Conservation (phyloP, 371 early-diverging fungal genomes). For the Nematocida sp. region DNA sequence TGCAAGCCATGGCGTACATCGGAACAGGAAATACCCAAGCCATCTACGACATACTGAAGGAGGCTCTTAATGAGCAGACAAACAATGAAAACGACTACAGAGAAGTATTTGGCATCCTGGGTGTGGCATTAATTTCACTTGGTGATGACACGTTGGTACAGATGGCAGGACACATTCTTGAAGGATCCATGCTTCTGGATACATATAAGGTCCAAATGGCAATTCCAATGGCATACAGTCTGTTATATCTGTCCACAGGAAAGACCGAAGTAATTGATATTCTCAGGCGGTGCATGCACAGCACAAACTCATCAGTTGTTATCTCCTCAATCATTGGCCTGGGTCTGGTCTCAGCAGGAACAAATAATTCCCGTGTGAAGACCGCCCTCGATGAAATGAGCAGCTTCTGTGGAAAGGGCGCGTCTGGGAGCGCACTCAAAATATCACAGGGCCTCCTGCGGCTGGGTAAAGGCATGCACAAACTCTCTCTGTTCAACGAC, state of each 20-base stretch:
- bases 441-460: conserved; percentile 81
- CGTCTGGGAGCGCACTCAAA: conserved; percentile 72
- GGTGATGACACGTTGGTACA: conserved; percentile 65
- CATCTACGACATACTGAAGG: conserved; percentile 64
- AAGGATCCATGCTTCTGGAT: conserved; percentile 64
- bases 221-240: conserved; percentile 47
- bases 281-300: conserved; percentile 89
- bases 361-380: conserved; percentile 93
- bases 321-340: conserved; percentile 90
- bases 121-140: conserved; percentile 61
- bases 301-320: conserved; percentile 74
- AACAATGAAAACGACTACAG: conserved; percentile 15
- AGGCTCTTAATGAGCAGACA: conserved; percentile 58
- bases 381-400: conserved; percentile 91
- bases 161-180: conserved; percentile 63
- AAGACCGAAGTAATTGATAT: conserved; percentile 82
- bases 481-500: conserved; percentile 54
- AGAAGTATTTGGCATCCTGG: conserved; percentile 60
- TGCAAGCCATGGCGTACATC: conserved; percentile 58
- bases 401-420: conserved; percentile 88
- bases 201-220: conserved; percentile 47
- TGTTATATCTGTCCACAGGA: conserved; percentile 84
- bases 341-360: conserved; percentile 96
- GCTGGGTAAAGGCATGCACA: conserved; percentile 79
- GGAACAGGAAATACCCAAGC: conserved; percentile 62